Base-by-base conservation (phyloP, 495 filamentous ascomycete species). In the Penicillium robsamsonii region DNA sequence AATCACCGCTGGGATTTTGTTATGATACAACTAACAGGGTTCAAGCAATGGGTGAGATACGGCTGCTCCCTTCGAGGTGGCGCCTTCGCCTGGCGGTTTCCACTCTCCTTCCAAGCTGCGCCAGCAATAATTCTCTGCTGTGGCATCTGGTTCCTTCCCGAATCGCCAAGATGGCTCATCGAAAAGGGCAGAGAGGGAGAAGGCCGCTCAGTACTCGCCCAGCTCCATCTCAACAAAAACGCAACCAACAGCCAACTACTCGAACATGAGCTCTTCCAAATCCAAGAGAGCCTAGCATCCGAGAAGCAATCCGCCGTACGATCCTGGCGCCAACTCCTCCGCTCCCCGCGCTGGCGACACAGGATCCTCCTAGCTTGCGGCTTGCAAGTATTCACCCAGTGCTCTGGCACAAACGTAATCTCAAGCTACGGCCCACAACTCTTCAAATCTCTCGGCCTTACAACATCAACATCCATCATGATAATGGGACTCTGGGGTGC, bases 131-230 rank as follows among this genome's bases (percentile, higher is more conserved):
- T 79, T n/a, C 69, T 86, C 22, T 70, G 66, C 7, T 55, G 67
- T 8, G 79, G 81, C 11, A 66, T 81, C 29, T 76, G 74, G 59
- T 81, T 81, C 58, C 71, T 84, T 12, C 71, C 72, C 10, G 82
- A 84, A 60, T 81, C 79, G 0, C 82, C 82, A 12, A 67, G 83
- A 45, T 86, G 81, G 81, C 69, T 85, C 8, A 76, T 80, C 29
- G 73, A 81, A 55, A 75, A 77, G 55, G 79, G 76, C 46, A 74
- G 73, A 31, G 57, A 75, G 44, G 71, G 69, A 12, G 76, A 77
- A 49, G 78, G 72, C 7, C 71, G 71, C 37, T 55, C 61, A 9
- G 67, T 74, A 22, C 76, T 83, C 55, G 57, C 62, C 13, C 61
- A 61, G 13, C 75, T 79, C 10, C 80, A 80, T 51, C 46, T 64